These are phyloP conservation scores for Termitomyces sp. DNA, from an alignment of 768 basidiomycete species.

Conservation along the genomic window DNA sequence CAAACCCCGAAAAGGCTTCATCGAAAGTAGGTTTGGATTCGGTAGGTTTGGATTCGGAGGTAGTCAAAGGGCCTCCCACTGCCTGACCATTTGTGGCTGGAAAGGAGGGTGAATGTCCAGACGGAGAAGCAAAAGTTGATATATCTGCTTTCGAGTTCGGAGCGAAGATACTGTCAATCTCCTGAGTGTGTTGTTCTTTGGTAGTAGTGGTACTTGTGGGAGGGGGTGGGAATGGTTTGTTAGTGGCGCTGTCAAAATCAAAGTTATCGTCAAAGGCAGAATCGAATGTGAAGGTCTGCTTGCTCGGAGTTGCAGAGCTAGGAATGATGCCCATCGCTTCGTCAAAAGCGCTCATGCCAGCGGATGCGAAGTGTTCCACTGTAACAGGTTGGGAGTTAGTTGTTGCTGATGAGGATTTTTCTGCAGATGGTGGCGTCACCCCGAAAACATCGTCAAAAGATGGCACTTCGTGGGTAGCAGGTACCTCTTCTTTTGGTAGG, in stretches of 20 bases:
- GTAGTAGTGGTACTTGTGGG: slow-evolving; percentile 17
- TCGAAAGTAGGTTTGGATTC: slow-evolving; percentile 33
- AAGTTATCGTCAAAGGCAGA: slow-evolving; percentile 57
- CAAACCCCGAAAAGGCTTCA: slow-evolving; percentile 56
- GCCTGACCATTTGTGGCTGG: slow-evolving; percentile 6
- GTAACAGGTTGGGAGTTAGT: slow-evolving; percentile 10
- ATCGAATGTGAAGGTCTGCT: slow-evolving; percentile 60
- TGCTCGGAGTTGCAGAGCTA: slow-evolving; percentile 31
- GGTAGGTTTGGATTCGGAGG: background rate
- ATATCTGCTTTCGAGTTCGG: slow-evolving; percentile 9
- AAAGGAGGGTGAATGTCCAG: slow-evolving; percentile 1
- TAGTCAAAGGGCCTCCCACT: background rate
- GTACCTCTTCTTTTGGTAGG: slow-evolving; percentile 9
- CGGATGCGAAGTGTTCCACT: slow-evolving; percentile 23
- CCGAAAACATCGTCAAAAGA: slow-evolving; percentile 63
- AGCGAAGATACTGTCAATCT: slow-evolving; percentile 35
- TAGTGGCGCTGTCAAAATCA: slow-evolving; percentile 50
- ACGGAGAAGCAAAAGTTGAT: slow-evolving; percentile 1
- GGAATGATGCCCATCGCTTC: slow-evolving; percentile 66
- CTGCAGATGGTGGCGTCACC: slow-evolving; percentile 25
- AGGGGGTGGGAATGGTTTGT: slow-evolving; percentile 28
- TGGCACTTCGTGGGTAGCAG: slow-evolving; percentile 3
- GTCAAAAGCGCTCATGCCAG: slow-evolving; percentile 70
- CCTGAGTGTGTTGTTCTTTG: slow-evolving; percentile 15
- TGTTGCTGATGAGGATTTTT: background rate